Evolutionary conservation across 1,284 basidiomycete species (phyloP), one percentile per base, ranked within the genome.

Genomic region (Leccinum subrobustum): DNA sequence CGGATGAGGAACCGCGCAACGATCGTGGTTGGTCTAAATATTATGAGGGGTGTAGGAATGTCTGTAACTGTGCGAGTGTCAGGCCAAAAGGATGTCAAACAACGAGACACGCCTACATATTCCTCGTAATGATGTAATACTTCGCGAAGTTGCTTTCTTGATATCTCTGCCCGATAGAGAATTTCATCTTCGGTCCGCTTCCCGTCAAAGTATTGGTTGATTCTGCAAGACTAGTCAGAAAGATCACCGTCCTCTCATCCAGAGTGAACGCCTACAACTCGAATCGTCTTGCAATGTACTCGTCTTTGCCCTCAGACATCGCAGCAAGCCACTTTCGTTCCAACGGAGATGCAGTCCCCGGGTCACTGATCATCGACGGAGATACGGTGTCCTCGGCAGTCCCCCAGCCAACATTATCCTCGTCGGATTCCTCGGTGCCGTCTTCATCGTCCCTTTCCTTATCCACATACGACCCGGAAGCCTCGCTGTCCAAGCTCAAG

Each of bases 121-220:
- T 90, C 88, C 18, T 90, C 87, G 66, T 92, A 93, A 68, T 89
- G 83, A 69, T 90, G 88, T 27, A 93, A 70, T 9, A 93, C 86
- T 66, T 92, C 90, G 33, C 91, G 81, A 59, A 93, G 77, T 66
- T 92, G 87, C 67, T 84, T 88, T 65, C 89, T 82, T 35, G 86
- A 83, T 59, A 93, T 91, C 57, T 90, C 88, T 1, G 90, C 90
- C 27, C 83, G 79, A 69, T 85, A 89, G 27, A 93, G 75, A 58
- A 93, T 92, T 70, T 93, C 91, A 65, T 92, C 89, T 61, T 91
- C 89, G 1, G 89, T 89, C 60, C 79, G 85, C 73, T 88, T 92
- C 12, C 91, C 91, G 66, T 93, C 90, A 67, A 93, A 93, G 67
- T 90, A 92, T 68, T 90, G 88, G 65, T 89, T 89, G 56, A 92